Conservation (phyloP, 176 grass and related monocot genomes). For the Triticum monococcum region DNA sequence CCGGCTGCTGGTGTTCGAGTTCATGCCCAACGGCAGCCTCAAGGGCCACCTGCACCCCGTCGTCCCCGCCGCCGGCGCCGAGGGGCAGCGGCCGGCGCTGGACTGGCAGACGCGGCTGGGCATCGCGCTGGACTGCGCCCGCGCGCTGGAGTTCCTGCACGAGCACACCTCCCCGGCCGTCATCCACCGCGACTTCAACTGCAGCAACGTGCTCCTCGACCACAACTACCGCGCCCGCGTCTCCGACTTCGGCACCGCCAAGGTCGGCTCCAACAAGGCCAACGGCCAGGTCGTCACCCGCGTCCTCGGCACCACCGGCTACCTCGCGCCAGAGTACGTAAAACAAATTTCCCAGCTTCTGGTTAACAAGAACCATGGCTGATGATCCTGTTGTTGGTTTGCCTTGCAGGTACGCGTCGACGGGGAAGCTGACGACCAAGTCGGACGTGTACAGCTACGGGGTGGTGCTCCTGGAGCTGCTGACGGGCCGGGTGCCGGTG, state of each 20-base stretch:
- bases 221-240: conserved; percentile 74
- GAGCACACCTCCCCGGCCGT: conserved; percentile 77
- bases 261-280: conserved; percentile 89
- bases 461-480: conserved; percentile 82
- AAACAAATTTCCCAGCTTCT: too few relatives aligned
- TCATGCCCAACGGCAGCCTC: conserved; percentile 89
- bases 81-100: conserved; percentile 25
- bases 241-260: conserved; percentile 86
- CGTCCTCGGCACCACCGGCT: conserved; percentile 98
- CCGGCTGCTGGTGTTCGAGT: conserved; percentile 91
- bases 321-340: conserved; percentile 83
- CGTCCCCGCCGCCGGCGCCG: background rate
- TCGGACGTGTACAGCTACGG: conserved; percentile 98
- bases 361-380: background rate
- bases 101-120: conserved; percentile 77
- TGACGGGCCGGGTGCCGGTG: conserved; percentile 81
- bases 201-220: conserved; percentile 81
- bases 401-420: conserved; percentile 70
- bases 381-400: background rate
- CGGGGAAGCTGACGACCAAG: conserved; percentile 93
- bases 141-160: conserved; percentile 88
- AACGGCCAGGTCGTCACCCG: conserved; percentile 88
- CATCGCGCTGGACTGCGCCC: conserved; percentile 90
- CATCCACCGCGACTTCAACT: conserved; percentile 97
- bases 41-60: conserved; percentile 68